Percentiles rank a stretch among this genome's conserved stretches.
Evolutionary conservation across 1,284 basidiomycete genomes (phyloP).

Genomic region (Heterobasidion occidentale): DNA sequence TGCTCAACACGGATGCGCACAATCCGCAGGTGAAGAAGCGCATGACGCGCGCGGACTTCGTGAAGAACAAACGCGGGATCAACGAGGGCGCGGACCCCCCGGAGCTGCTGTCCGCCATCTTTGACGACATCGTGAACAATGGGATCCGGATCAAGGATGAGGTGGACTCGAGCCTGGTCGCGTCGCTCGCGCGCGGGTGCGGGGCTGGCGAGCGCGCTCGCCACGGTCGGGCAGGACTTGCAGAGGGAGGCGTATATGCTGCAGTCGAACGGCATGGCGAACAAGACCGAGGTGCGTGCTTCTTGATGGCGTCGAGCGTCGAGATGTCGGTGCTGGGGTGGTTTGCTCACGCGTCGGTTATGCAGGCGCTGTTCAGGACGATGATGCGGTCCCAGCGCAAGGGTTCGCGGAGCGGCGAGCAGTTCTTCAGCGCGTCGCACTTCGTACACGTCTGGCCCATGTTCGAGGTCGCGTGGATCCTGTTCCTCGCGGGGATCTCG

Average conservation of each 20-base stretch:
- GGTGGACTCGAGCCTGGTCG: slow-evolving; percentile 50
- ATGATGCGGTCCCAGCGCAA: slow-evolving; percentile 85
- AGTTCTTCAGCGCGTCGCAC: slow-evolving; percentile 93
- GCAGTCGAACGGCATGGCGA: slow-evolving; percentile 92
- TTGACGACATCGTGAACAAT: slow-evolving; percentile 83
- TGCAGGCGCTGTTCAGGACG: slow-evolving; percentile 80
- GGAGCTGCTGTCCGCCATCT: slow-evolving; percentile 71
- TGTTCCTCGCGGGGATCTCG: slow-evolving; percentile 89
- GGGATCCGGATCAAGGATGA: slow-evolving; percentile 99
- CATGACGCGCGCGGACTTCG: slow-evolving; percentile 87
- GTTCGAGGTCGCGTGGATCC: slow-evolving; percentile 98
- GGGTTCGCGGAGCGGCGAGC: slow-evolving; percentile 64
- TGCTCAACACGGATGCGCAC: slow-evolving; percentile 95
- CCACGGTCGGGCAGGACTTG: slow-evolving; percentile 84
- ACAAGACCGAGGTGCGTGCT: slow-evolving; percentile 77
- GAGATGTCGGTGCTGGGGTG: too few relatives aligned
- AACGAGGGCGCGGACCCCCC: slow-evolving; percentile 86
- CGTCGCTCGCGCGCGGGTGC: slow-evolving; percentile 50
- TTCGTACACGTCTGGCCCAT: slow-evolving; percentile 93
- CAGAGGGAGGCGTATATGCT: slow-evolving; percentile 92
- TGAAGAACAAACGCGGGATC: slow-evolving; percentile 92
- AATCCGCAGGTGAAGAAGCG: slow-evolving; percentile 89
- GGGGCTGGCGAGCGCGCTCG: slow-evolving; percentile 65
- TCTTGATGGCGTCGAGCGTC: too few relatives aligned
- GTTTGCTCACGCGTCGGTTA: background rate